Evolutionary conservation across 371 early-diverging fungal species (phyloP).

Genomic region (Mucor saturninus): DNA sequence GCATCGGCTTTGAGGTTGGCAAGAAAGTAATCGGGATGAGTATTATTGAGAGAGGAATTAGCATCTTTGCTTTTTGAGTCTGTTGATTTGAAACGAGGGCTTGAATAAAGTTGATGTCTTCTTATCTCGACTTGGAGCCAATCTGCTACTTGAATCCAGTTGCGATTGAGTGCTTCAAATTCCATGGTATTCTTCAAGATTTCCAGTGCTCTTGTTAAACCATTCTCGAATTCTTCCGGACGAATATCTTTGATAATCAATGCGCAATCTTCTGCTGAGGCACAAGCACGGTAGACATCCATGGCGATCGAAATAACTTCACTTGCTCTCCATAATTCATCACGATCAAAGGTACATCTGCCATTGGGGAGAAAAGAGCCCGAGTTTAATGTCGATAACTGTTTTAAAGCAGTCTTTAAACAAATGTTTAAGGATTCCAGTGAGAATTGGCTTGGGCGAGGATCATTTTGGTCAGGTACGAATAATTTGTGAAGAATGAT

Average conservation of each 20-base stretch:
- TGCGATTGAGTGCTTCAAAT: constrained; percentile 29
- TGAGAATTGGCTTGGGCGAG: constrained; percentile 37
- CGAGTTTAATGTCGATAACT: constrained; percentile 39
- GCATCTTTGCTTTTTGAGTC: background rate
- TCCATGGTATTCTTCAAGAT: constrained; percentile 39
- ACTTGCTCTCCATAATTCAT: constrained; percentile 50
- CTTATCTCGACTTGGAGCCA: constrained; percentile 49
- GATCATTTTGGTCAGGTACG: constrained; percentile 45
- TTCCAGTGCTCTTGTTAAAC: constrained; percentile 33
- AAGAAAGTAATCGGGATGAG: constrained; percentile 21
- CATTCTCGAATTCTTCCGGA: constrained; percentile 35
- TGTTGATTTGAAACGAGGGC: constrained; percentile 1
- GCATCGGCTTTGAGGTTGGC: constrained; percentile 28
- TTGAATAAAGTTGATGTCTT: constrained; percentile 36
- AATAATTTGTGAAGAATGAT: constrained; percentile 54
- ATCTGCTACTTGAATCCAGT: constrained; percentile 48
- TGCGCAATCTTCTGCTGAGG: constrained; percentile 27
- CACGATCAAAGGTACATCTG: constrained; percentile 52
- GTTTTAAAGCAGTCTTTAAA: constrained; percentile 35
- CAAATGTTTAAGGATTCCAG: constrained; percentile 52
- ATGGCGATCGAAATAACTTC: constrained; percentile 45
- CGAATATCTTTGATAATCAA: constrained; percentile 32
- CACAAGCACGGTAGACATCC: constrained; percentile 43
- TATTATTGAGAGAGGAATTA: background rate
- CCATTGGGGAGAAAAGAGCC: constrained; percentile 30